Percentiles rank a stretch among this genome's conserved stretches.
Conservation (phyloP, 1,139 yeast genomes). For the Sugiyamaella sp. region DNA sequence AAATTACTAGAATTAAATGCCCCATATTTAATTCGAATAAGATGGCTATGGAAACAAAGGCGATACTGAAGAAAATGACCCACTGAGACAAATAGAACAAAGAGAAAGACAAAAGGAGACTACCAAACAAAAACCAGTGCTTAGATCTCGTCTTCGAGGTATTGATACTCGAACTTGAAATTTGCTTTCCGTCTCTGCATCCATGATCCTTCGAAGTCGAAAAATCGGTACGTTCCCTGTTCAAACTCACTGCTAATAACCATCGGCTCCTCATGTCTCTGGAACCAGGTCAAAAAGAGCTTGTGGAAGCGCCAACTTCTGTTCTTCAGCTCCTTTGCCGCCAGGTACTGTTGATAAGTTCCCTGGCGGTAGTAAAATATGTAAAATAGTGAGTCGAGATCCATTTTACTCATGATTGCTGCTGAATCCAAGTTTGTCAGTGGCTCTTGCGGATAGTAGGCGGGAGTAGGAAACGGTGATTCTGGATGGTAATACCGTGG, state of each 20-base stretch:
- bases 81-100: conserved; percentile 3
- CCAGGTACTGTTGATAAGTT: conserved; percentile 71
- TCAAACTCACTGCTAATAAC: conserved; percentile 49
- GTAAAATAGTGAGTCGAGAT: conserved; percentile 86
- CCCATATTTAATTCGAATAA: conserved; percentile 9
- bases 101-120: not conserved
- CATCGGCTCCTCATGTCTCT: conserved; percentile 60
- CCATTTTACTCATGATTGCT: conserved; percentile 66
- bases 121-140: not conserved
- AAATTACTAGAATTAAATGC: conserved; percentile 6
- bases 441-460: conserved; percentile 92
- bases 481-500: conserved; percentile 82
- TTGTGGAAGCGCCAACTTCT: conserved; percentile 91
- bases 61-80: conserved; percentile 9
- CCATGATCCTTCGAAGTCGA: conserved; percentile 93
- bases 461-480: conserved; percentile 86
- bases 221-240: conserved; percentile 71
- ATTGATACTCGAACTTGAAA: conserved; percentile 58
- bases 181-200: conserved; percentile 75
- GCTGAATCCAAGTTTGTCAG: conserved; percentile 47
- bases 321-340: conserved; percentile 77
- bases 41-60: not conserved
- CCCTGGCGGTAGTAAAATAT: conserved; percentile 84
- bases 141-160: conserved; percentile 47
- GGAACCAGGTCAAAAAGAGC: conserved; percentile 82